phyloP scores from a whole-genome alignment of 192 early-diverging fungal genomes.

The Funneliformis geosporum region DNA sequence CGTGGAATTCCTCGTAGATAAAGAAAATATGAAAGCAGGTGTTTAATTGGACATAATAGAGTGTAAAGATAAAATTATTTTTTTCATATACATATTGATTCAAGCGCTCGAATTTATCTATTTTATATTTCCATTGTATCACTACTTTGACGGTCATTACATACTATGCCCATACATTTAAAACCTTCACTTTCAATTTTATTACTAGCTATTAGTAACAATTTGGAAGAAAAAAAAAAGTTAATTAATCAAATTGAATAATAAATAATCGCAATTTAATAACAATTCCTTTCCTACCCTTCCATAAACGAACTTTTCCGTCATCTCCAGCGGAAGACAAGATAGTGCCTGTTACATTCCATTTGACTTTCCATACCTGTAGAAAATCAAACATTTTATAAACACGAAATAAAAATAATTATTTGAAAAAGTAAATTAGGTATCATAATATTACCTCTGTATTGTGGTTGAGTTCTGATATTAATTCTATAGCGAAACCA shows the following conservation, averaged over 20 bases:
- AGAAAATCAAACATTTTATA: background rate
- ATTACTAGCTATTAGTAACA: constrained; percentile 19
- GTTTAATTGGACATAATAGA: background rate
- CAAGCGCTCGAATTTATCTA: too few species aligned
- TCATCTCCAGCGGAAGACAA: constrained; percentile 80
- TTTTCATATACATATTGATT: background rate
- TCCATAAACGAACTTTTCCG: constrained; percentile 81
- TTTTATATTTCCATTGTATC: constrained; percentile 5
- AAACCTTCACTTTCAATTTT: constrained; percentile 54
- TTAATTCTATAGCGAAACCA: constrained; percentile 52
- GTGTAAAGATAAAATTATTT: background rate
- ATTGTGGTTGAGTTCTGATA: constrained; percentile 58
- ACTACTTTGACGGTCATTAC: constrained; percentile 8
- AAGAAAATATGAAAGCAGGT: constrained; percentile 11
- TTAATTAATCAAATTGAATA: constrained; percentile 5
- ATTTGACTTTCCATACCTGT: constrained; percentile 80
- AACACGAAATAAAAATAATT: background rate
- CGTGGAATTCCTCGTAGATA: constrained; percentile 67
- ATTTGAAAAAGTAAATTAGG: background rate
- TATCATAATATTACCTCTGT: constrained; percentile 46
- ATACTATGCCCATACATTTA: constrained; percentile 62
- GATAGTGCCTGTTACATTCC: constrained; percentile 85
- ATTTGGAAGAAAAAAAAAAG: background rate
- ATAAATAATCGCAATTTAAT: constrained; percentile 2
- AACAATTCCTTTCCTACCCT: constrained; percentile 44